These are phyloP conservation scores for Curvularia spicifera DNA, from an alignment of 2,329 filamentous ascomycete species.

Conservation along the genomic window DNA sequence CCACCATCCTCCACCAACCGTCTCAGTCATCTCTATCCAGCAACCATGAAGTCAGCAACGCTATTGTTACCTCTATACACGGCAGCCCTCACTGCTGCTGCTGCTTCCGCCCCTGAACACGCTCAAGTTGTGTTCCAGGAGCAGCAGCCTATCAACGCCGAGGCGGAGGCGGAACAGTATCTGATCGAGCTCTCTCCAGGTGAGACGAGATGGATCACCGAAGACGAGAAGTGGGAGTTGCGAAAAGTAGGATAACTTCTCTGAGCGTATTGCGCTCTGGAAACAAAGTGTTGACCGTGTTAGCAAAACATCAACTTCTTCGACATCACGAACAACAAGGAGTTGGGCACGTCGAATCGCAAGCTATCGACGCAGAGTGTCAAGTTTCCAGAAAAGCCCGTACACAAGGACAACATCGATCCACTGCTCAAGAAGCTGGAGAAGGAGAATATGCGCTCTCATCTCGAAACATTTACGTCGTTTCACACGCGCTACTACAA, in stretches of 20 bases:
- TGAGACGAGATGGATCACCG: conserved; percentile 84
- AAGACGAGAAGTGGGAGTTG: conserved; percentile 93
- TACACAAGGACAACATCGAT: conserved; percentile 69
- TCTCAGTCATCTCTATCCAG: conserved; percentile 9
- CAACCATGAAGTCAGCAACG: conserved; percentile 45
- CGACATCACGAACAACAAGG: conserved; percentile 81
- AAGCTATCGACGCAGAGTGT: conserved; percentile 52
- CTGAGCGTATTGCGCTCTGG: background rate
- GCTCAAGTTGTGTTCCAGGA: conserved; percentile 41
- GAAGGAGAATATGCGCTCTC: conserved; percentile 76
- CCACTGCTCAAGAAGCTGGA: conserved; percentile 72
- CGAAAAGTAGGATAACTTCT: conserved; percentile 67
- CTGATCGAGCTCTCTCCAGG: conserved; percentile 86
- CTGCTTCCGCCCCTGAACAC: conserved; percentile 35
- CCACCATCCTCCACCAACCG: background rate
- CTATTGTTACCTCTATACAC: conserved; percentile 43
- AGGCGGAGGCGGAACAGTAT: conserved; percentile 46
- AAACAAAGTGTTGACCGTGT: conserved; percentile 24
- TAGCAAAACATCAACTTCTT: conserved; percentile 89
- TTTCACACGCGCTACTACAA: conserved; percentile 87
- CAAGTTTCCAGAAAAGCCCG: conserved; percentile 70
- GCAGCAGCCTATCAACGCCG: conserved; percentile 33
- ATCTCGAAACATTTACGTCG: conserved; percentile 78
- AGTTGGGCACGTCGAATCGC: conserved; percentile 61
- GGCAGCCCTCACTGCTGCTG: conserved; percentile 38